A percentile compares a stretch with the other conserved stretches of the same genome.
Conservation (phyloP, 176 grass and related monocot genomes). For the Ampelocalamus luodianensis region DNA sequence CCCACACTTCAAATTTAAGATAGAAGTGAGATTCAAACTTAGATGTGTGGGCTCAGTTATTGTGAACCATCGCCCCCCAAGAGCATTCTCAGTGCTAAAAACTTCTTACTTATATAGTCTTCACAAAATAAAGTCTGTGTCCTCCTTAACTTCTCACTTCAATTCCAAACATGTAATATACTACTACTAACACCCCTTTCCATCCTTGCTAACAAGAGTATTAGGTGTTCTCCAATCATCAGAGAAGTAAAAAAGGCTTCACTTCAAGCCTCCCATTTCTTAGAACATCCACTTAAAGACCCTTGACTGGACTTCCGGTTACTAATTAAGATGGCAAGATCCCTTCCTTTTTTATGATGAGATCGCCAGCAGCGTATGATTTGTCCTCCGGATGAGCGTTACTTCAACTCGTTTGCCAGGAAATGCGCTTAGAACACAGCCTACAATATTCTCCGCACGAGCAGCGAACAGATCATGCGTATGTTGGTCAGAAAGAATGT, state of each 20-base stretch:
- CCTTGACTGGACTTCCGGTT: conserved; percentile 30
- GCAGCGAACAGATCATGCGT: neutral
- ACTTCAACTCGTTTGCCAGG: conserved; percentile 50
- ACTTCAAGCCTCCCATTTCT: conserved; percentile 43
- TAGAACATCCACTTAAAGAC: neutral
- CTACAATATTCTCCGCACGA: conserved; percentile 38
- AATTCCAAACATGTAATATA: neutral
- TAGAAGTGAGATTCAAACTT: too few species aligned
- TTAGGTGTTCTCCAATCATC: conserved; percentile 34
- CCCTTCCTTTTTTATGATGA: conserved; percentile 22
- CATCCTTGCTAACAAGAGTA: neutral
- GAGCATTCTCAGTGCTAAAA: too few species aligned
- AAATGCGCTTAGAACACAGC: conserved; percentile 31
- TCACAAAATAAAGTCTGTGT: neutral
- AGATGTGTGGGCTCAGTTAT: too few species aligned
- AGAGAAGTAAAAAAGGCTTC: conserved; percentile 45
- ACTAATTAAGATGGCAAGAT: conserved; percentile 4
- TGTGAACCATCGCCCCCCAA: too few species aligned
- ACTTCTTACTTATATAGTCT: neutral
- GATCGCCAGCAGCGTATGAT: conserved; percentile 33
- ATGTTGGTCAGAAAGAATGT: conserved; percentile 34
- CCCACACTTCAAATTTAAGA: too few species aligned
- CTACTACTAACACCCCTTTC: neutral
- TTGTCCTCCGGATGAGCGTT: conserved; percentile 40
- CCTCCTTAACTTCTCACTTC: neutral